Evolutionary conservation across 1,284 basidiomycete genomes (phyloP), one percentile per base, ranked within the genome.

Genomic region (Pseudozyma hubeiensis): DNA sequence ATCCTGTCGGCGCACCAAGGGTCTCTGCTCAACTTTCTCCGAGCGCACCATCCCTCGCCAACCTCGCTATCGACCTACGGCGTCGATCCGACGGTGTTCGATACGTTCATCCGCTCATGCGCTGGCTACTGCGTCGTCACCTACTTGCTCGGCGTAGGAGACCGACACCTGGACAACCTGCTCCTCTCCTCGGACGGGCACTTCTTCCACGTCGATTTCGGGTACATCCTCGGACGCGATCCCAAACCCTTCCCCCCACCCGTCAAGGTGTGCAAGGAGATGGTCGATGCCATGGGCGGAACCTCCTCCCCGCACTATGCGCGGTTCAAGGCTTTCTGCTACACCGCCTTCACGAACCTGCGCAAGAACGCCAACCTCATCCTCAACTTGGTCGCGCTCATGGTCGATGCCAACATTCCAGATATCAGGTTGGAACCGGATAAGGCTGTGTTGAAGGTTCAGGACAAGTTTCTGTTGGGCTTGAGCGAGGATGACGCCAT

Each of bases 261-360:
- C 1, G 94, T 99, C 78, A 99, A 99, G 85, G 92, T 99, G 31
- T 97, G 94, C 86, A 96, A 97, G 79, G 97, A 99, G 84, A 99
- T 99, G 97, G 94, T 99, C 0, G 97, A 99, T 81, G 95, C 92
- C 8, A 97, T 99, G 95, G 97, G 97, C 16, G 96, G 97, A 5
- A 63, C 82, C 2, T 43, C 55, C 7, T 81, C 39, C 89, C 92
- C n/a, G 88, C 91, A 81, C 94, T 94, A 99, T 84, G 89, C 90
- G 30, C 91, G 94, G 39, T 99, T 99, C 90, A 95, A 96, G 85
- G 92, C 90, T 72, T 91, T 97, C 75, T 97, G 94, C 85, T 94
- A 95, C 84, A 98, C 95, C 4, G 96, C 94, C 0, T 99, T 98
- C 85, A 93, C 91, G 60, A 93, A 93, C 79, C 88, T 99, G 56